These are phyloP conservation scores for Colletotrichum paranaense DNA, from an alignment of 2,329 filamentous ascomycete species.

Conservation along the genomic window DNA sequence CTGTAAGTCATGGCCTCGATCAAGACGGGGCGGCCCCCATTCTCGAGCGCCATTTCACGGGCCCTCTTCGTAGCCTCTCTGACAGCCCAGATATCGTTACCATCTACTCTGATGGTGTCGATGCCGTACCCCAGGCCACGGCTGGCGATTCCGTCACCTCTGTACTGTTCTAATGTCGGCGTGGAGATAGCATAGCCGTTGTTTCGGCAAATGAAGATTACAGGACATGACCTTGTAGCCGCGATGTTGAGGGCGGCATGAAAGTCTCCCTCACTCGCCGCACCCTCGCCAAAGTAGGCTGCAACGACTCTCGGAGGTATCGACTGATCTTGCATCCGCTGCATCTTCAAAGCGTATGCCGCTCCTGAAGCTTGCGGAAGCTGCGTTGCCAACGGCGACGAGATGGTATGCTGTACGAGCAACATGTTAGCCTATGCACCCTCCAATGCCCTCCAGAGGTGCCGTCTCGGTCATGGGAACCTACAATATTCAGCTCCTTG, in stretches of 20 bases:
- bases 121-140: slow-evolving; percentile 93
- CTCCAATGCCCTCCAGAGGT: neutral
- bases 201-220: slow-evolving; percentile 91
- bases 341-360: slow-evolving; percentile 88
- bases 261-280: slow-evolving; percentile 91
- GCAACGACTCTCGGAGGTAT: slow-evolving; percentile 76
- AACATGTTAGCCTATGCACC: neutral
- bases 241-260: slow-evolving; percentile 93
- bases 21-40: slow-evolving; percentile 84
- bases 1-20: slow-evolving; percentile 98
- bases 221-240: slow-evolving; percentile 86
- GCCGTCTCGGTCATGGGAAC: slow-evolving; percentile 42
- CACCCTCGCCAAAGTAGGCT: slow-evolving; percentile 92
- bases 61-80: slow-evolving; percentile 83
- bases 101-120: slow-evolving; percentile 90
- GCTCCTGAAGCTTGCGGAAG: slow-evolving; percentile 89
- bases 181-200: slow-evolving; percentile 94
- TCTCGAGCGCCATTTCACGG: slow-evolving; percentile 79
- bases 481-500: slow-evolving; percentile 82
- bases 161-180: slow-evolving; percentile 89
- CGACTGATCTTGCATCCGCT: slow-evolving; percentile 78
- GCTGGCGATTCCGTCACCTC: slow-evolving; percentile 90
- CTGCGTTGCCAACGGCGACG: slow-evolving; percentile 87
- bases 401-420: slow-evolving; percentile 75
- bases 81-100: slow-evolving; percentile 94